Percentiles rank a stretch among this genome's conserved stretches.
phyloP scores from a whole-genome alignment of 768 basidiomycete genomes.

The Cyathus striatus region DNA sequence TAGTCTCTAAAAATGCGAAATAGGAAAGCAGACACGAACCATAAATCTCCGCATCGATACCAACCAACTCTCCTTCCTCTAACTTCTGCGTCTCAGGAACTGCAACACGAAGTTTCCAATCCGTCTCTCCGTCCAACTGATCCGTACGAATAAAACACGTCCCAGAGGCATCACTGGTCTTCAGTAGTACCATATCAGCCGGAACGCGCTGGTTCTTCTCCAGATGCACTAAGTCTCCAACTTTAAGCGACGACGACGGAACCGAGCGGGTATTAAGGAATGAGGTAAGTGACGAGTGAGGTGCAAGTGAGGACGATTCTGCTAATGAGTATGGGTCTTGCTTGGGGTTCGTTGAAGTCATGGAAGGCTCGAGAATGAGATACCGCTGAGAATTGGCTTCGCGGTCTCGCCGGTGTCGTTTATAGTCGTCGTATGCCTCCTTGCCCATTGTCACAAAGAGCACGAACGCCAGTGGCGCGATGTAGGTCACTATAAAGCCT shows the following conservation, averaged over 20 bases:
- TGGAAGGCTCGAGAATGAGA: conserved; percentile 65
- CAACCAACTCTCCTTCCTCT: conserved; percentile 42
- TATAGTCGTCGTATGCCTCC: conserved; percentile 98
- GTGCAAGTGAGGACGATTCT: conserved; percentile 38
- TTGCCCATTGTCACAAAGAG: conserved; percentile 95
- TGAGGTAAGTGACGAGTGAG: no score
- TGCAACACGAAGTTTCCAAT: conserved; percentile 95
- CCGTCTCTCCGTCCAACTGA: conserved; percentile 97
- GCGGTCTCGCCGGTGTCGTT: conserved; percentile 84
- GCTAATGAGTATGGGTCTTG: conserved; percentile 25
- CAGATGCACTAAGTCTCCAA: conserved; percentile 85
- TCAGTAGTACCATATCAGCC: conserved; percentile 85
- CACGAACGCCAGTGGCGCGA: conserved; percentile 95
- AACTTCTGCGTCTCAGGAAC: conserved; percentile 80
- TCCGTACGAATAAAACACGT: conserved; percentile 98
- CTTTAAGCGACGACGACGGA: conserved; percentile 82
- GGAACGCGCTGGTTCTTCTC: conserved; percentile 99
- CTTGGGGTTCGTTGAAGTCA: no score
- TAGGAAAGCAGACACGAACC: conserved; percentile 37
- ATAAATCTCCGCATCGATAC: conserved; percentile 86
- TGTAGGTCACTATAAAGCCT: conserved; percentile 95
- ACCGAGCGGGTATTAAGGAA: conserved; percentile 73
- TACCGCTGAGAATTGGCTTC: conserved; percentile 96
- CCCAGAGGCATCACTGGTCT: conserved; percentile 84
- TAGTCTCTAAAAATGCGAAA: conserved; percentile 9